Base-by-base conservation (phyloP, 352 stramenopile species). In the Pythium brachiatum region DNA sequence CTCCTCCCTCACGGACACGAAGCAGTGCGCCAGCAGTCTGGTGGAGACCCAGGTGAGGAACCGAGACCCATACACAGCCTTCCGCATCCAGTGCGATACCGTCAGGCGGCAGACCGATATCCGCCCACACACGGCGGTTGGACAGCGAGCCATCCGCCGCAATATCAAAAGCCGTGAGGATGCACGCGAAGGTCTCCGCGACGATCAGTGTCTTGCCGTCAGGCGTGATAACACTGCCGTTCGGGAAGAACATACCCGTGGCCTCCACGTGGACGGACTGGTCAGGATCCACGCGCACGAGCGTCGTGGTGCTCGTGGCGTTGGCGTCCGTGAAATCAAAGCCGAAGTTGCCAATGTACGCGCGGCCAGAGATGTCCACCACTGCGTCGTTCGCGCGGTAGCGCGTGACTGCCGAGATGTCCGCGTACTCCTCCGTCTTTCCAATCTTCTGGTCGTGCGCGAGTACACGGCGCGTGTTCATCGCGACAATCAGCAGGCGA, bases 201-300 rank as follows among this genome's bases (percentile, higher is more conserved):
- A 81, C 67, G 64, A 91, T 89, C 29, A 91, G 59, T 34, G 79
- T 91, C 70, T 82, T 89, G 38, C 78, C 78, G 46, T 91, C 82
- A 0, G 82, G 78, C 0, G 82, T 89, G 64, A 89, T 85, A 8
- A 91, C 79, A 21, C 69, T 68, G 15, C 82, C 82, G 52, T 91
- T 91, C 21, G 82, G 82, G 43, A 89, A 91, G 52, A 91, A 69
- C 52, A 91, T 63, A 5, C 73, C 69, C 8, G 70, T 85, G 0
- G 82, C 68, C 27, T 87, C 78, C 23, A 91, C 79, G 0, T 74
- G 73, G n/a, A 86, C 67, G 20, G 50, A 52, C 16, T 56, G 57
- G 41, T 88, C 78, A 12, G 57, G 65, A 11, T 72, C 76, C 20
- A 90, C 23, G 16, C 78, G 82, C 55, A 91, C 75, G 50, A 91